Conservation (phyloP, 805 yeast species). For the Wickerhamiella occidentalis region DNA sequence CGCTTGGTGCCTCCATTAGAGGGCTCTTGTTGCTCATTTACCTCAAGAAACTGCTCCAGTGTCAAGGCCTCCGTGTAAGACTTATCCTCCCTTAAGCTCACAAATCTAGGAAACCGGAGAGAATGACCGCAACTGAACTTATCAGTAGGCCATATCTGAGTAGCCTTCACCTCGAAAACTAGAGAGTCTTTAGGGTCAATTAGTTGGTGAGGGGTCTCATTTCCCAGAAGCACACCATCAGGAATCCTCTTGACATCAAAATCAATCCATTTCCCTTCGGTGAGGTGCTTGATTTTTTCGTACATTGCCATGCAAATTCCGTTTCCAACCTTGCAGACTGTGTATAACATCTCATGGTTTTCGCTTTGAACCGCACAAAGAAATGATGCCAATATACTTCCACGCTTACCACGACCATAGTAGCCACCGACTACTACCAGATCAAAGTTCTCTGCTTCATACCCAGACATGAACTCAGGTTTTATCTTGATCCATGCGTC, state of each 20-base stretch:
- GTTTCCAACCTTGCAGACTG: constrained; percentile 73
- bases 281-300: constrained; percentile 41
- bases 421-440: constrained; percentile 66
- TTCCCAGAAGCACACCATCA: constrained; percentile 28
- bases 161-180: constrained; percentile 72
- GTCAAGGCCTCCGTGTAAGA: constrained; percentile 44
- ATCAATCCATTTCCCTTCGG: constrained; percentile 51
- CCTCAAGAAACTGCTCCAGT: constrained; percentile 37
- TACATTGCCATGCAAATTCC: constrained; percentile 63
- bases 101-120: constrained; percentile 63
- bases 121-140: constrained; percentile 58
- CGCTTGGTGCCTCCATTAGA: constrained; percentile 6
- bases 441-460: constrained; percentile 80
- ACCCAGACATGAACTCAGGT: constrained; percentile 71
- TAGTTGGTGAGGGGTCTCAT: constrained; percentile 56
- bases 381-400: constrained; percentile 36
- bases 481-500: constrained; percentile 78
- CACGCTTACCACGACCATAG: constrained; percentile 47
- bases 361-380: constrained; percentile 56
- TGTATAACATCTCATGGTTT: constrained; percentile 34
- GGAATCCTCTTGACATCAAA: constrained; percentile 28
- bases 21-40: constrained; percentile 25
- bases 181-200: constrained; percentile 65
- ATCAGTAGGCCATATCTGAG: constrained; percentile 47
- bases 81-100: constrained; percentile 58